Conservation (phyloP, 352 stramenopile species). For the Phytopythium kandeliae region DNA sequence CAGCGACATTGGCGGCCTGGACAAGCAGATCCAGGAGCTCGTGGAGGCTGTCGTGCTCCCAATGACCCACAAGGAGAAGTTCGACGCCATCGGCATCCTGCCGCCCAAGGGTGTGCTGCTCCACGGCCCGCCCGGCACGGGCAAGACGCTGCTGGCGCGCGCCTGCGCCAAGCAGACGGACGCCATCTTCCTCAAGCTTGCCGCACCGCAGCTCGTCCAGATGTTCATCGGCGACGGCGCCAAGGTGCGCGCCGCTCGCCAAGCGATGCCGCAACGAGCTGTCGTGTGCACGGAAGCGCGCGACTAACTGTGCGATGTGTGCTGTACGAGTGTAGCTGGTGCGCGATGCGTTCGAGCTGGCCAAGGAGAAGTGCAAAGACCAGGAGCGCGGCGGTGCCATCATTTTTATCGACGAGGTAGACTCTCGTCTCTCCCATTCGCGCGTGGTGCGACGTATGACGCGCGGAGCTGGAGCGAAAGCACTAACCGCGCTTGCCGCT, state of each 20-base stretch:
- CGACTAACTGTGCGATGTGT: no score
- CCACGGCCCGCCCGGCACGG: conserved; percentile 96
- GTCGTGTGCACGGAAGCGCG: no score
- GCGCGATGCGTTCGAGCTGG: conserved; percentile 98
- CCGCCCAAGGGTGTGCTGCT: conserved; percentile 98
- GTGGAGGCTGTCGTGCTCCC: conserved; percentile 98
- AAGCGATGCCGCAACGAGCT: no score
- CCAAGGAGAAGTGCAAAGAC: conserved; percentile 92
- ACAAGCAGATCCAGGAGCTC: conserved; percentile 98
- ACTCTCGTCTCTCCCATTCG: no score
- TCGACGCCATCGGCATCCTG: conserved; percentile 99
- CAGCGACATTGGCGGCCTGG: conserved; percentile 98
- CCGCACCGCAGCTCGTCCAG: conserved; percentile 98
- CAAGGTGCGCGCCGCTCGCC: no score
- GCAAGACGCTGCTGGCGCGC: conserved; percentile 96
- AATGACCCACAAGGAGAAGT: conserved; percentile 97
- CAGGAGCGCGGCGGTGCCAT: conserved; percentile 27
- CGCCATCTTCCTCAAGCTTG: conserved; percentile 96
- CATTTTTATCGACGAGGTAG: conserved; percentile 99
- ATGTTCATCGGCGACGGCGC: conserved; percentile 99
- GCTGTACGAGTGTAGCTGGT: no score
- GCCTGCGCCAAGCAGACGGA: conserved; percentile 13
- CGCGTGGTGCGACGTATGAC: no score
- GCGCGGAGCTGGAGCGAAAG: no score
- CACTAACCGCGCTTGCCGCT: no score